These are phyloP conservation scores for Bryopsis sp. DNA, from an alignment of 139 green algal genomes.

Conservation along the genomic window DNA sequence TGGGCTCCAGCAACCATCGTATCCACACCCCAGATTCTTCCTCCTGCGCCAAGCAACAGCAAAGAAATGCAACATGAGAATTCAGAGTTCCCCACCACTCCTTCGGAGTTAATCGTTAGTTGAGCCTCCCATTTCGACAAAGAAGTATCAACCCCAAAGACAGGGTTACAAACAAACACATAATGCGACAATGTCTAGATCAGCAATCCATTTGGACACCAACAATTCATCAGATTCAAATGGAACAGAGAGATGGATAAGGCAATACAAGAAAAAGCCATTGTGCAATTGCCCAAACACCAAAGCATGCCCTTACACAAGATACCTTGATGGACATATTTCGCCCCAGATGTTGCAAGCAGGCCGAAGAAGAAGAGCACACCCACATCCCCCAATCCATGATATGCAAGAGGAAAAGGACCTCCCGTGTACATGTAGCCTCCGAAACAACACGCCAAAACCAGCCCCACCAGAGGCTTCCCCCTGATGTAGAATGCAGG, in stretches of 20 bases:
- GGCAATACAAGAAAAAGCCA: background rate
- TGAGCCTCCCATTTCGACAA: too few species aligned
- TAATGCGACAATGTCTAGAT: too few species aligned
- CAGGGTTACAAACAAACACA: too few species aligned
- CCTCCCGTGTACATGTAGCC: constrained; percentile 31
- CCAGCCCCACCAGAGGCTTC: constrained; percentile 1
- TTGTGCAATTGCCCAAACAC: background rate
- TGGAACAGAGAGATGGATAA: too few species aligned
- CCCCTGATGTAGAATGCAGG: constrained; percentile 19
- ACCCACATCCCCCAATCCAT: constrained; percentile 25
- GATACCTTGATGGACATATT: constrained; percentile 4
- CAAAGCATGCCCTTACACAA: too few species aligned
- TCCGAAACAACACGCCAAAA: constrained; percentile 16
- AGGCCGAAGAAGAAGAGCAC: constrained; percentile 30
- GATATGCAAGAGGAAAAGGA: constrained; percentile 24
- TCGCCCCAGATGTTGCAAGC: background rate
- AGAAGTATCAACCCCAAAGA: too few species aligned
- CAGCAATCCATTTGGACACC: too few species aligned
- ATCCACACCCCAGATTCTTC: background rate
- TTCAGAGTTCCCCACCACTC: too few species aligned
- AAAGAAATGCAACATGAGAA: too few species aligned
- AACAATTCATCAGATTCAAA: too few species aligned
- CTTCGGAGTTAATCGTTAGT: too few species aligned
- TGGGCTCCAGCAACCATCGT: constrained; percentile 18
- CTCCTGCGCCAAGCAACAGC: too few species aligned